A percentile compares a stretch with the other conserved stretches of the same genome.
These are phyloP conservation scores for Penstemon eatonii DNA, from an alignment of 257 asterid genomes.

Conservation along the genomic window DNA sequence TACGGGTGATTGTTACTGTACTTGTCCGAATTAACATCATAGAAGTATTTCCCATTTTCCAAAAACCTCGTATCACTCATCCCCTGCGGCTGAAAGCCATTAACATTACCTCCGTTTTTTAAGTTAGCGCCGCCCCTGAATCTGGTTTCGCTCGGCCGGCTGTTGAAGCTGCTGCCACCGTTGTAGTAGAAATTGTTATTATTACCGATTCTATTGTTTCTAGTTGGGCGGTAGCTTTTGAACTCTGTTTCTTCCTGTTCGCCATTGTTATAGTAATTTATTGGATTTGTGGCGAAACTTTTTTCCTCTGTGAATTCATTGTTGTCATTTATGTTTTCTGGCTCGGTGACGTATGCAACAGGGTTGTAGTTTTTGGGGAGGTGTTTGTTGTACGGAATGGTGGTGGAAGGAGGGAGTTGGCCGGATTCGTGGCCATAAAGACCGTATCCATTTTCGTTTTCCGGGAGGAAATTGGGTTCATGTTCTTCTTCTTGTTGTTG, in stretches of 20 bases:
- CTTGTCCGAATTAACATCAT: conserved; percentile 43
- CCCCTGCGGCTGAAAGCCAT: conserved; percentile 57
- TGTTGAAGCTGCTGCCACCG: conserved; percentile 34
- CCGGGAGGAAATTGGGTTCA: conserved; percentile 58
- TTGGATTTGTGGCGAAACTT: conserved; percentile 22
- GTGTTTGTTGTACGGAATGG: conserved; percentile 37
- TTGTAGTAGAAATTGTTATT: conserved; percentile 25
- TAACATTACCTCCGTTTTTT: conserved; percentile 28
- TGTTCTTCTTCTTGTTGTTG: conserved; percentile 30
- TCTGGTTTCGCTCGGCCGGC: conserved; percentile 31
- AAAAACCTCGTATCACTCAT: conserved; percentile 82
- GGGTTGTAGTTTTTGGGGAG: conserved; percentile 87
- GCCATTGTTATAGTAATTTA: conserved; percentile 16
- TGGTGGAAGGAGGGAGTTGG: conserved; percentile 61
- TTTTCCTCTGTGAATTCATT: conserved; percentile 15
- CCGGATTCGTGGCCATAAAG: conserved; percentile 75
- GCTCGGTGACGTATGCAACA: conserved; percentile 59
- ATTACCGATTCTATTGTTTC: background rate
- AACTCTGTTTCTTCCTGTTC: conserved; percentile 21
- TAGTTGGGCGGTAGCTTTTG: conserved; percentile 28
- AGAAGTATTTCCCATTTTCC: conserved; percentile 64
- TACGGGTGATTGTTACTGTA: conserved; percentile 51
- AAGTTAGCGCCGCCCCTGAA: conserved; percentile 22
- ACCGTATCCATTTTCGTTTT: conserved; percentile 66
- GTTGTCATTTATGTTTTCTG: conserved; percentile 41